These are phyloP conservation scores for Conoideocrella luteorostrata DNA, from an alignment of 2,329 filamentous ascomycete species.

Conservation along the genomic window DNA sequence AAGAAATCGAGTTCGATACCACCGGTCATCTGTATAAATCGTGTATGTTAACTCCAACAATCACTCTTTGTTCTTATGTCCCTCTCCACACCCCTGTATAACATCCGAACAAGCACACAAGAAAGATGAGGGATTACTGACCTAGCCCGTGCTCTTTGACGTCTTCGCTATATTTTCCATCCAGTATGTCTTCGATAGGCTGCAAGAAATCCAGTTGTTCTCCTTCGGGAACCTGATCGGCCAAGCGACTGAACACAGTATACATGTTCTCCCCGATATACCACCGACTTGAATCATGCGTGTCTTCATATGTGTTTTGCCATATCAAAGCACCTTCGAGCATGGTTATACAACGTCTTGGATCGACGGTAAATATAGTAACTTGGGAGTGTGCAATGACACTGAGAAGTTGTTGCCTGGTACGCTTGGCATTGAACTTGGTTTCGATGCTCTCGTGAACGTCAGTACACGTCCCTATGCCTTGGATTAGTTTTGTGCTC, in stretches of 20 bases:
- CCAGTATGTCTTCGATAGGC: conserved; percentile 58
- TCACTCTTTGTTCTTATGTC: conserved; percentile 30
- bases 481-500: not conserved
- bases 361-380: conserved; percentile 68
- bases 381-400: conserved; percentile 71
- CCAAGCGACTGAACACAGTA: conserved; percentile 52
- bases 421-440: conserved; percentile 58
- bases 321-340: conserved; percentile 62
- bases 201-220: conserved; percentile 44
- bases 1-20: conserved; percentile 66
- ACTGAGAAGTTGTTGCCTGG: conserved; percentile 62
- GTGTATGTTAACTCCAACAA: conserved; percentile 63
- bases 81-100: too few species aligned
- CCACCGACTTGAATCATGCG: conserved; percentile 36
- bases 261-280: conserved; percentile 58
- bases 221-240: conserved; percentile 34
- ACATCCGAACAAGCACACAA: not conserved
- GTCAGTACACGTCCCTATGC: conserved; percentile 61
- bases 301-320: conserved; percentile 35
- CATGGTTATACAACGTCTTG: conserved; percentile 55
- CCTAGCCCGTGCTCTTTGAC: conserved; percentile 57
- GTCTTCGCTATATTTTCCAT: conserved; percentile 53
- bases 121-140: conserved; percentile 17
- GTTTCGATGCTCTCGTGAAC: conserved; percentile 69
- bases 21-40: conserved; percentile 60